Base-by-base conservation (phyloP, 441 rosid genomes). In the Sinapis alba region DNA sequence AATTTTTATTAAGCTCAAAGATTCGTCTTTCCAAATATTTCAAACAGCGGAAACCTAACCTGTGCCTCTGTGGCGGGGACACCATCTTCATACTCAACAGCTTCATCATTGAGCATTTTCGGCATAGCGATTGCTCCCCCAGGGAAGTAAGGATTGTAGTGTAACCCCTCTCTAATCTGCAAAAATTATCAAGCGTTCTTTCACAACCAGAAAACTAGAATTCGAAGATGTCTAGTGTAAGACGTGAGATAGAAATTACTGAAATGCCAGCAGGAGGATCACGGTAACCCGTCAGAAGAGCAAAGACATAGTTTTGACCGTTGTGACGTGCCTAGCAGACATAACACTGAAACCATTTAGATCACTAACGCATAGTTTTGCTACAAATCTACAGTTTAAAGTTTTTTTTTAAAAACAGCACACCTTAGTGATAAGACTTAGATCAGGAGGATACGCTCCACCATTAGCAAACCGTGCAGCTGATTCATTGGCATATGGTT, bases 41-140 rank as follows among this genome's bases (percentile, higher is more conserved):
- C 4, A 24, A 69, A 51, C 0, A 2, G 28, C 4, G 27, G 36
- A 56, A 56, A 67, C 59, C 78, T n/a, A 65, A 94, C 99, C 96
- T 96, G 98, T 62, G 98, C 92, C 86, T 96, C 99, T 10, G 99
- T 88, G 67, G 99, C 98, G 28, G 98, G 89, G 79, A 81, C 89
- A 61, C 98, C 98, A 85, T 96, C 99, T 83, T 96, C 99, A 71
- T 92, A 94, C 87, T 96, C 99, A 45, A 96, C 77, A 69, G 99
- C 98, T 76, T 92, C 99, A 82, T 96, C 99, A 23, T 72, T 89
- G 65, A 96, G 91, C 99, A 96, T 94, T 74, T 96, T 91, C 34
- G 99, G 99, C 98, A 96, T 96, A 51, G 99, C 99, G 77, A 96
- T 94, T 71, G 98, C 99, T 82, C 98, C 99, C 7, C 98, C 98